Evolutionary conservation across 1,284 basidiomycete genomes (phyloP).

Genomic region (Moesziomyces parantarcticus): DNA sequence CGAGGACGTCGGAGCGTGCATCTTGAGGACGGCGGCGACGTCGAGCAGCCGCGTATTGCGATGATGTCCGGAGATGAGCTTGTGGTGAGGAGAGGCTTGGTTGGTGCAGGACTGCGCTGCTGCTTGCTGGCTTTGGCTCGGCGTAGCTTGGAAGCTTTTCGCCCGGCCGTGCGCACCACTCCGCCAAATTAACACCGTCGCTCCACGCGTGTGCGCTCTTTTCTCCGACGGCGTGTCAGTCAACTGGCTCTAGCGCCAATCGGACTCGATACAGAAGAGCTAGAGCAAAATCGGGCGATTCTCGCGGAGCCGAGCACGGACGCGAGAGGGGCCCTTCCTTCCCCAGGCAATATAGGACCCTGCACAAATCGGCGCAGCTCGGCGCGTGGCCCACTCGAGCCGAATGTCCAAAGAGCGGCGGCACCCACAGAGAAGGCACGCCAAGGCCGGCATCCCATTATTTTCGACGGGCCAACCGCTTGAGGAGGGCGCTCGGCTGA

Average conservation of each 20-base stretch:
- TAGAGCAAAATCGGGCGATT: constrained; percentile 11
- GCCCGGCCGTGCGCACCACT: constrained; percentile 7
- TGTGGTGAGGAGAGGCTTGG: neutral
- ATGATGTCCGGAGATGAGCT: neutral
- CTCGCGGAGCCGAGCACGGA: constrained; percentile 2
- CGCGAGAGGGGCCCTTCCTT: no score
- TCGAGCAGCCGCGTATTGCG: neutral
- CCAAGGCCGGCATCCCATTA: neutral
- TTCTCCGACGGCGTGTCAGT: no score
- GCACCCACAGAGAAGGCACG: neutral
- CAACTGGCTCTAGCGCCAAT: neutral
- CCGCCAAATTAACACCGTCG: neutral
- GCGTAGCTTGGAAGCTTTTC: neutral
- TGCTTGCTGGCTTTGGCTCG: no score
- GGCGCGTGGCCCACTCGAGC: no score
- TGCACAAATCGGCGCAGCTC: no score
- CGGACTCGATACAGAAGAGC: neutral
- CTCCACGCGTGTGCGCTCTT: constrained; percentile 4
- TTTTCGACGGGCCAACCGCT: neutral
- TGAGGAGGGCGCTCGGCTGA: neutral
- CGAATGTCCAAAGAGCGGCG: no score
- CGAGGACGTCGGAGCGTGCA: constrained; percentile 23
- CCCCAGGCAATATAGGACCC: no score
- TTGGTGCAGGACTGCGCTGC: neutral
- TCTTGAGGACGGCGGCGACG: constrained; percentile 5